A percentile compares a stretch with the other conserved stretches of the same genome.
phyloP scores from a whole-genome alignment of 257 asterid genomes.

The Solanum dulcamara region DNA sequence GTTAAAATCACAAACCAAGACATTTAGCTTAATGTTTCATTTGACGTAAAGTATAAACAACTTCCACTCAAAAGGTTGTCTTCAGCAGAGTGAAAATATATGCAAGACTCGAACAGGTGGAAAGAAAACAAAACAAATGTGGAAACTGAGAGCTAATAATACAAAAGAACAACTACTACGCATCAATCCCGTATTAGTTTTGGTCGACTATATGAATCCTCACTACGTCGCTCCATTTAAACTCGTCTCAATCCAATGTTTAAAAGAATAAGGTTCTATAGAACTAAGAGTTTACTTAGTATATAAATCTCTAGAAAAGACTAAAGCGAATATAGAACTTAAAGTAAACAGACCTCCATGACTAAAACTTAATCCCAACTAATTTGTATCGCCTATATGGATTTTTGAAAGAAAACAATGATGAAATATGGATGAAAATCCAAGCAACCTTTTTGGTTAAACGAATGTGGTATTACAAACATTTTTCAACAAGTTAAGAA shows the following conservation, averaged over 20 bases:
- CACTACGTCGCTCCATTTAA: neutral
- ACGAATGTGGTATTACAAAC: neutral
- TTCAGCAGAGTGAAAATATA: neutral
- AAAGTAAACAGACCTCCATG: neutral
- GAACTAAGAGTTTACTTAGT: neutral
- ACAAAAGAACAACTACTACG: neutral
- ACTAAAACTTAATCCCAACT: neutral
- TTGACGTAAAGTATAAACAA: neutral
- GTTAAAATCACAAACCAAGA: neutral
- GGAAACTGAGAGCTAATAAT: neutral
- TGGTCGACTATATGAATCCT: neutral
- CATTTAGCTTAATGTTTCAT: neutral
- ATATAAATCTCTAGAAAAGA: neutral
- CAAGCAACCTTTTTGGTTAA: neutral
- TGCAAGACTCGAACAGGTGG: neutral
- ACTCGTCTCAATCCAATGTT: neutral
- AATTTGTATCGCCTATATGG: neutral
- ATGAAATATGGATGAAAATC: neutral
- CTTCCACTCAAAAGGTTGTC: neutral
- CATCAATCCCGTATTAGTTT: neutral
- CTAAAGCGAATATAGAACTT: neutral
- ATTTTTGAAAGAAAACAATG: neutral
- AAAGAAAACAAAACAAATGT: neutral
- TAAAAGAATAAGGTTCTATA: neutral
- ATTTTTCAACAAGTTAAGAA: neutral